A percentile compares a stretch with the other conserved stretches of the same genome.
Conservation (phyloP, 148 eudicot species). For the Diospyros lotus region DNA sequence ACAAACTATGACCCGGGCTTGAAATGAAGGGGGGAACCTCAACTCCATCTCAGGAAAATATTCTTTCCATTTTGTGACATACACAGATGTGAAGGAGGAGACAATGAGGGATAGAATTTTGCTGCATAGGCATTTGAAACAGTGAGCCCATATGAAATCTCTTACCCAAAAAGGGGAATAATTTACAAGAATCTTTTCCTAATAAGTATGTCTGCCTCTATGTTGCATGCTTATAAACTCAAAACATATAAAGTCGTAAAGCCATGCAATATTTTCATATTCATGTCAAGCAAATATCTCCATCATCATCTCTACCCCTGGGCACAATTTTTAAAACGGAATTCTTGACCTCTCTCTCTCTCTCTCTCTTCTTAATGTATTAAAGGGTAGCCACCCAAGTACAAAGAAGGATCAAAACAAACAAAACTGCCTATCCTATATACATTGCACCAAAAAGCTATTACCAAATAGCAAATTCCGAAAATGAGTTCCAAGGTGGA, state of each 20-base stretch:
- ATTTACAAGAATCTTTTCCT: not conserved
- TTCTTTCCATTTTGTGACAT: slow-evolving; percentile 64
- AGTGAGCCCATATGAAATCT: slow-evolving; percentile 6
- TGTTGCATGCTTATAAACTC: too few relatives aligned
- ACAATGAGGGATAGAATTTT: slow-evolving; percentile 72
- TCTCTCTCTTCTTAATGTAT: not conserved
- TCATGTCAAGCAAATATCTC: not conserved
- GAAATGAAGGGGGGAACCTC: slow-evolving; percentile 64
- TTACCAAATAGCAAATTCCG: too few relatives aligned
- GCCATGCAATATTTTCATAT: not conserved
- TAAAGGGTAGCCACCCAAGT: not conserved
- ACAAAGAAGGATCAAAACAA: too few relatives aligned
- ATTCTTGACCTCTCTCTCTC: not conserved
- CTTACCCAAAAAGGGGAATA: slow-evolving; percentile 11
- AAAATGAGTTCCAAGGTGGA: too few relatives aligned
- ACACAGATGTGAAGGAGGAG: slow-evolving; percentile 72
- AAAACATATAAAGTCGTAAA: too few relatives aligned
- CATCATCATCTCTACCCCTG: too few relatives aligned
- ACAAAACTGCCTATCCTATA: too few relatives aligned
- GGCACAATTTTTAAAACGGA: too few relatives aligned
- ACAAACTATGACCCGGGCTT: slow-evolving; percentile 53
- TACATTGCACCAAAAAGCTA: too few relatives aligned
- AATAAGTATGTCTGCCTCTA: too few relatives aligned
- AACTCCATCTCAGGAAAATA: slow-evolving; percentile 61
- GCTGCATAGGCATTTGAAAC: slow-evolving; percentile 44